Conservation (phyloP, 1,139 yeast genomes). For the Sugiyamaella japonica region DNA sequence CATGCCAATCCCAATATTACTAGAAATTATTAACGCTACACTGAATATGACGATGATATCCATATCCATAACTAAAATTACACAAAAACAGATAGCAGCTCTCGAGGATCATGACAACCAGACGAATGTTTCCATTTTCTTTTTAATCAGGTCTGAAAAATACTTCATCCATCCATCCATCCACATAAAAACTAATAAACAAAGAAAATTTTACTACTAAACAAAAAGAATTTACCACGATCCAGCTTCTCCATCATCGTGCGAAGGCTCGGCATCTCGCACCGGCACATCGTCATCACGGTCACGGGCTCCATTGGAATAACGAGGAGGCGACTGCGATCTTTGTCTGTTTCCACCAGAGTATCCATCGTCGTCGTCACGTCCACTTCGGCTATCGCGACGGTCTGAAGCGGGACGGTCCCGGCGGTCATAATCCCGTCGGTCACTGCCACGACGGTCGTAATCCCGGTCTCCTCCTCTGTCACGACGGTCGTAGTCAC, state of each 20-base stretch:
- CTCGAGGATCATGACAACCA: conserved; percentile 1
- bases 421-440: conserved; percentile 21
- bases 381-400: conserved; percentile 22
- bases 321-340: conserved; percentile 20
- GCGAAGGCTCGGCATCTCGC: conserved; percentile 13
- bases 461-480: conserved; percentile 21
- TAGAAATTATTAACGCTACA: conserved; percentile 4
- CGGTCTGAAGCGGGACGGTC: conserved; percentile 23
- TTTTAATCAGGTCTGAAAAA: conserved; percentile 6
- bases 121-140: neutral
- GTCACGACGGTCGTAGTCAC: conserved; percentile 7
- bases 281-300: conserved; percentile 17
- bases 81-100: conserved; percentile 13
- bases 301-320: conserved; percentile 20
- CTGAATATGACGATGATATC: conserved; percentile 6
- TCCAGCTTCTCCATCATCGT: conserved; percentile 18
- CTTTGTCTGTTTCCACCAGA: conserved; percentile 16
- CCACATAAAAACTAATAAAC: neutral
- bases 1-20: neutral
- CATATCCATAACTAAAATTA: conserved; percentile 9
- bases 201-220: conserved; percentile 6
- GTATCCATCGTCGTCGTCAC: conserved; percentile 15
- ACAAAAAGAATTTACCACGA: conserved; percentile 13
- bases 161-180: neutral
- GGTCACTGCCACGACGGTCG: conserved; percentile 21